Evolutionary conservation across 768 basidiomycete genomes (phyloP), one percentile per base, ranked within the genome.

Genomic region (Xanthoconium stramineum): DNA sequence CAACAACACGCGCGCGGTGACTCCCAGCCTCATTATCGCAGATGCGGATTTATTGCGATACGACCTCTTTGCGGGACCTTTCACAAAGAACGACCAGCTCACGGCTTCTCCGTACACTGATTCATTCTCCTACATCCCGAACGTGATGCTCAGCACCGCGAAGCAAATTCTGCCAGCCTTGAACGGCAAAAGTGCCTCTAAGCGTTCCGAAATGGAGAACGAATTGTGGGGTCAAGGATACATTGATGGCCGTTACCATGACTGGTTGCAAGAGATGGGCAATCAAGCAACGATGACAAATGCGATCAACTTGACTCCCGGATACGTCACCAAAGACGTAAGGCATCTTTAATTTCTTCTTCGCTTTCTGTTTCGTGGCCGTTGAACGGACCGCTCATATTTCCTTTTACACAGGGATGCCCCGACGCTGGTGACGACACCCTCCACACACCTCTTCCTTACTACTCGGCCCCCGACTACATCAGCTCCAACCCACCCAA

Each of bases 21-120:
- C 81, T 47, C 84, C 88, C 35, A 84, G 79, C 59, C 73, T 89
- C 60, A 80, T 88, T 67, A 81, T 91, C 55, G 72, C 76, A 50
- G 84, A 88, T 70, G 80, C 86, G 2, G 87, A 81, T 11, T 81
- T 77, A 11, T 75, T 83, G 62, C 83, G 89, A 48, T 90, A 84
- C 71, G 80, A 88, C 61, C 69, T 91, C 49, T 84, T 83, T 64
- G 61, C 77, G 2, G 91, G 91, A 2, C 64, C 82, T 3, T 93
- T 94, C 73, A 87, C 86, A 30, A 83, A 84, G 68, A 89, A 92
- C 67, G 90, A 94, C 69, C 85, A 91, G 62, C 78, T 92, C 44
- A 88, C 89, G 1, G 81, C 82, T 2, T 84, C 82, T 6, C 89
- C 91, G 0, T 94, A 88, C 65, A 69, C 73, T 0, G 83, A 91